Evolutionary conservation across 169 alveolate genomes (phyloP), one percentile per base, ranked within the genome.

Genomic region (Cryptosporidium parvum): DNA sequence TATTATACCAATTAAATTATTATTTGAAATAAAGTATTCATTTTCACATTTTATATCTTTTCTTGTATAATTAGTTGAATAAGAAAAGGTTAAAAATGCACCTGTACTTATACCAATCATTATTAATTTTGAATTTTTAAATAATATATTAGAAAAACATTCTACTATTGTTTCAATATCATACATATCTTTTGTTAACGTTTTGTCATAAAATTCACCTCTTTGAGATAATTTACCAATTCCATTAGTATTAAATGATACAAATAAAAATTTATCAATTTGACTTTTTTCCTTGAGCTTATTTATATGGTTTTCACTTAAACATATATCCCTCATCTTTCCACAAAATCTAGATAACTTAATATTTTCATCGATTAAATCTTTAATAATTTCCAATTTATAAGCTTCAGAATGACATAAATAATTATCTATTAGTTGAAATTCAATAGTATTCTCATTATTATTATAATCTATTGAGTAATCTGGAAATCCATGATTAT

Each of bases 401-500:
- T 70, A 51, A 12, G 39, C 7, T 42, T 35, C n/a, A 42, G n/a
- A 14, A 9, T 21, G 2, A 45, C 16, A 6, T 9, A 23, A 56
- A 56, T 21, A 8, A n/a, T 9, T 23, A 26, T 56, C 23, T 3
- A 26, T 2, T 5, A 21, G 3, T 26, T 56, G 23, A 48, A 70
- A 42, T 48, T 70, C 39, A 14, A 26, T 18, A 9, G n/a, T 12
- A 45, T 45, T 26, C 12, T 70, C 68, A 2, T 62, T 62, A 42
- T 42, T 12, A 23, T 26, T 21, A 65, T 44, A 65, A 26, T 21
- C 35, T 39, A 80, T n/a, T 26, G 89, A 61, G 61, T 62, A 80
- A 62, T 80, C 89, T 16, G 89, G 89, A 80, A 80, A 80, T 4
- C 89, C 89, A 51, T 80, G 89, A 59, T 80, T 80, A 65, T 80